Percentiles rank a stretch among this genome's conserved stretches.
Conservation (phyloP, 2,329 filamentous ascomycete genomes). For the Zymoseptoria brevis region DNA sequence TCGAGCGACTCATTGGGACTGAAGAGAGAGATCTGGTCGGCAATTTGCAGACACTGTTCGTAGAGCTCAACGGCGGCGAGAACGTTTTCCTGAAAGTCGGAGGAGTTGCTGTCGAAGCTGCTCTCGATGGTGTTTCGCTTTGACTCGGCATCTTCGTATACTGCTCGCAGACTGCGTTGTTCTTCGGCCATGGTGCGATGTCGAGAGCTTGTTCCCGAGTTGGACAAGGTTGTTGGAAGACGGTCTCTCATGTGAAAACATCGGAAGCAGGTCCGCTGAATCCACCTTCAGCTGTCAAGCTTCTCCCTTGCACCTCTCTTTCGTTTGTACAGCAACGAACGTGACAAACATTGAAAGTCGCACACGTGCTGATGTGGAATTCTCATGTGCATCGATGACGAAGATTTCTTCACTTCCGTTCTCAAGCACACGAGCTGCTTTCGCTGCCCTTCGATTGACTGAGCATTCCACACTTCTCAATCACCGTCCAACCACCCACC, state of each 20-base stretch:
- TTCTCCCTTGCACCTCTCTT: neutral
- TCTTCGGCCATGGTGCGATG: conserved; percentile 35
- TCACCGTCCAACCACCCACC: neutral
- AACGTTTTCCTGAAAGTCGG: conserved; percentile 61
- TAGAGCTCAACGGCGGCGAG: conserved; percentile 61
- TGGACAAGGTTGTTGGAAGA: neutral
- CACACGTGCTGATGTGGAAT: neutral
- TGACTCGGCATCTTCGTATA: conserved; percentile 47
- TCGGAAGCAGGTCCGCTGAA: neutral
- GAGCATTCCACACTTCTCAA: neutral
- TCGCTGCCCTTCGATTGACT: conserved; percentile 2
- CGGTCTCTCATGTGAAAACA: neutral
- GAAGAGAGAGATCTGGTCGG: conserved; percentile 70
- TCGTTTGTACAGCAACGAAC: neutral
- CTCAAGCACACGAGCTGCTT: neutral
- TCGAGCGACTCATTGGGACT: conserved; percentile 84
- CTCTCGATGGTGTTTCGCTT: conserved; percentile 52
- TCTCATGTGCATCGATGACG: neutral
- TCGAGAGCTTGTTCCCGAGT: neutral
- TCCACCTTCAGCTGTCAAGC: neutral
- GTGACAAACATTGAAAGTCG: neutral
- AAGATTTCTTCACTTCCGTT: neutral
- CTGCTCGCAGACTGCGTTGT: conserved; percentile 46
- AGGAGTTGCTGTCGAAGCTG: conserved; percentile 56
- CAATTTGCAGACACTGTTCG: conserved; percentile 61